Conservation (phyloP, 192 early-diverging fungal genomes). For the Coemansia furcata region DNA sequence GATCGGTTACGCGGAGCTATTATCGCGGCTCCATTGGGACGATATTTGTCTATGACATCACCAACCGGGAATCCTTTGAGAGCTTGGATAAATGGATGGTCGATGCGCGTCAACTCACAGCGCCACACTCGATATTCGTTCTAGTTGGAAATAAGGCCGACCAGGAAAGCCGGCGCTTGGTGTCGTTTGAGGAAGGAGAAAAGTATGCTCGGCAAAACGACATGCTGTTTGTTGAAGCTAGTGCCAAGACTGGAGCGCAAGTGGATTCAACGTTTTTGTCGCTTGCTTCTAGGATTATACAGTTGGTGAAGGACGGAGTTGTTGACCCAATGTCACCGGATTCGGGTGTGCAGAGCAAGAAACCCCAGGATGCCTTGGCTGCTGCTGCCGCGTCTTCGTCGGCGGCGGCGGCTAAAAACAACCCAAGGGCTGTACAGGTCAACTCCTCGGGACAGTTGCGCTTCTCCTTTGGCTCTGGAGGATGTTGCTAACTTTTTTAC, state of each 20-base stretch:
- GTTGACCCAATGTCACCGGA: constrained; percentile 32
- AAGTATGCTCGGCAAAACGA: constrained; percentile 55
- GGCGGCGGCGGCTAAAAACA: not conserved
- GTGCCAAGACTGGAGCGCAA: constrained; percentile 62
- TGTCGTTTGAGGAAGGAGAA: constrained; percentile 55
- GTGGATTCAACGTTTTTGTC: constrained; percentile 53
- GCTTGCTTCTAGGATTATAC: constrained; percentile 25
- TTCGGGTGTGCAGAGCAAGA: constrained; percentile 54
- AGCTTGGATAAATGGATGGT: constrained; percentile 64
- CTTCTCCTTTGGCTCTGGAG: constrained; percentile 19
- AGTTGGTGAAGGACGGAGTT: constrained; percentile 22
- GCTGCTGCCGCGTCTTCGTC: not conserved
- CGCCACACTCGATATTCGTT: constrained; percentile 65
- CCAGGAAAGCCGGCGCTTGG: constrained; percentile 35
- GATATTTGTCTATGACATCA: constrained; percentile 77
- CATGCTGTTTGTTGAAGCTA: constrained; percentile 62
- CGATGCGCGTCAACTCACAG: constrained; percentile 65
- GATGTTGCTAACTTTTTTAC: constrained; percentile 17
- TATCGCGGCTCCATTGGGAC: constrained; percentile 80
- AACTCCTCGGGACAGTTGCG: constrained; percentile 1
- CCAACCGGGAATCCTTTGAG: constrained; percentile 63
- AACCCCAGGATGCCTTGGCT: constrained; percentile 23
- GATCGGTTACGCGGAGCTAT: constrained; percentile 71
- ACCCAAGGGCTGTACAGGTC: constrained; percentile 2
- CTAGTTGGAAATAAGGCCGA: constrained; percentile 72